Evolutionary conservation across 352 stramenopile genomes (phyloP).

Genomic region (Phytopythium litorale): DNA sequence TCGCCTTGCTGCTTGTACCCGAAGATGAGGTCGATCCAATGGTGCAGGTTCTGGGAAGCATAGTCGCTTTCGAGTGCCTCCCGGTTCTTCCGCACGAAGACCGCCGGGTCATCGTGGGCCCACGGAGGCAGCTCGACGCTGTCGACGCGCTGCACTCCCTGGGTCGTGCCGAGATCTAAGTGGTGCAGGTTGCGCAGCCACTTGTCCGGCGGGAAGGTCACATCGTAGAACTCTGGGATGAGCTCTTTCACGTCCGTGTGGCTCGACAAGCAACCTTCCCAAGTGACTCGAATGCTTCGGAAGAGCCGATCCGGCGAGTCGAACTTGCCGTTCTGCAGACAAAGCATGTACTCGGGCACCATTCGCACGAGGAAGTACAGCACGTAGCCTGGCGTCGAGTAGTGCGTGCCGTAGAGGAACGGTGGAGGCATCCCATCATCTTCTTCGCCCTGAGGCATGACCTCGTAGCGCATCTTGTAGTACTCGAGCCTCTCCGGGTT

Average conservation of each 20-base stretch:
- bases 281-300: conserved; percentile 91
- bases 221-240: conserved; percentile 97
- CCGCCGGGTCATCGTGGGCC: conserved; percentile 81
- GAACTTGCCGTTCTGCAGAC: conserved; percentile 97
- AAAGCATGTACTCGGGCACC: conserved; percentile 94
- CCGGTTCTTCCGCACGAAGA: conserved; percentile 93
- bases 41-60: conserved; percentile 92
- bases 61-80: conserved; percentile 96
- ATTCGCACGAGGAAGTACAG: conserved; percentile 97
- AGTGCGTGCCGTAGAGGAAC: conserved; percentile 97
- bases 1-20: conserved; percentile 95
- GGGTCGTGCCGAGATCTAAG: conserved; percentile 93
- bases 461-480: conserved; percentile 86
- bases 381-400: conserved; percentile 93
- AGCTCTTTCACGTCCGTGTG: conserved; percentile 98
- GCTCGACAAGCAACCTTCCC: conserved; percentile 79
- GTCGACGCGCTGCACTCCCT: conserved; percentile 80
- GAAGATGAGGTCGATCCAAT: conserved; percentile 99
- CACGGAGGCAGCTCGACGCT: conserved; percentile 94
- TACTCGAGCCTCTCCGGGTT: conserved; percentile 84
- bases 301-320: conserved; percentile 98
- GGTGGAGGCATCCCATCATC: conserved; percentile 80
- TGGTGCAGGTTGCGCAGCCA: conserved; percentile 96
- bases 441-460: conserved; percentile 85
- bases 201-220: conserved; percentile 58